Evolutionary conservation across 2,329 filamentous ascomycete genomes (phyloP), one percentile per base, ranked within the genome.

Genomic region (Aspergillus pseudonomiae): DNA sequence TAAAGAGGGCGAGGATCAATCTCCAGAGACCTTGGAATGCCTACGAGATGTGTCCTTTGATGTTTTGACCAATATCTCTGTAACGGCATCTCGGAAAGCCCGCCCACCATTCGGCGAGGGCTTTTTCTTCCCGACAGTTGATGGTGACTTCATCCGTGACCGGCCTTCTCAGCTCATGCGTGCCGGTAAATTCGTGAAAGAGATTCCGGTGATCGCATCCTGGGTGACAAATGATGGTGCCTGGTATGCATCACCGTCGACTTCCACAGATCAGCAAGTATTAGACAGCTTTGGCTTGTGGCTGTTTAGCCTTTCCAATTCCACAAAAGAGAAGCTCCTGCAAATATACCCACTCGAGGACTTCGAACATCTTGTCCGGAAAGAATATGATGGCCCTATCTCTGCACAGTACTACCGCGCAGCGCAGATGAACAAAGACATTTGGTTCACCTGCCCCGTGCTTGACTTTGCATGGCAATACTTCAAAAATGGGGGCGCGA

Each of bases 401-500:
- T 71, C 74, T 5, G 60, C 72, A 19, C 71, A 78, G 55, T 76
- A 74, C 63, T 76, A 75, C 57, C 74, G 73, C 36, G 74, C 75
- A n/a, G 73, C 75, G 12, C 74, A 75, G 39, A 66, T 77, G 45
- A 74, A 65, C 58, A 69, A 71, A 3, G 73, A 77, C 54, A 63
- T 77, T 30, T 76, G 70, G 72, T 75, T 78, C 41, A 72, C 72
- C 2, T 77, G 73, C 30, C 72, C 73, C 0, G 68, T 73, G 7
- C 58, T 75, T 11, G 72, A 75, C 57, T 74, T 76, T 61, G 66
- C 74, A 6, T 76, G 73, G 71, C 73, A 76, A 26, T 76, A 75
- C 56, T 62, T 67, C 28, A 67, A 63, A 24, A 65, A 69, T 10
- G 67, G 68, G 32, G 68, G 63, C 14, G 43, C 61, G 4, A 30